These are phyloP conservation scores for Phyllosticta ampelicida DNA, from an alignment of 2,329 filamentous ascomycete species.

Conservation along the genomic window DNA sequence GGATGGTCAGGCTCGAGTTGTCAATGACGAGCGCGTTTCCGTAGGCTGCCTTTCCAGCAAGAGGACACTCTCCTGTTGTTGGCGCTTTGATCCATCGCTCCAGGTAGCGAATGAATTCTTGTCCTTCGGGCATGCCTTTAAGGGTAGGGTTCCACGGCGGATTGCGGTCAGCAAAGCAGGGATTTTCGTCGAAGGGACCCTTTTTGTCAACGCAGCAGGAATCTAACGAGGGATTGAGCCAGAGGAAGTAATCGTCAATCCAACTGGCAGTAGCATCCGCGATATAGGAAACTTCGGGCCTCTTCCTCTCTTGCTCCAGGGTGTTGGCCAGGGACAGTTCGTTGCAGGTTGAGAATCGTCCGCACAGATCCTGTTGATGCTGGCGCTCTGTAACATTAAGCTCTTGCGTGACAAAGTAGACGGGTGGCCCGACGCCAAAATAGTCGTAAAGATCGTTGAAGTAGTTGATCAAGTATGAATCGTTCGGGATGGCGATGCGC, in stretches of 20 bases:
- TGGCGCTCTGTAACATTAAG: constrained; percentile 65
- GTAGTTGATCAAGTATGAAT: constrained; percentile 89
- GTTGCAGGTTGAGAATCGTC: constrained; percentile 81
- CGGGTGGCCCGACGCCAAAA: constrained; percentile 80
- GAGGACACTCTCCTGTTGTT: constrained; percentile 72
- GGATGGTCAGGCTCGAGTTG: constrained; percentile 52
- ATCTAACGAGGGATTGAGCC: constrained; percentile 74
- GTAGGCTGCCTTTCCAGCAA: constrained; percentile 83
- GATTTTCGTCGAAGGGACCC: constrained; percentile 27
- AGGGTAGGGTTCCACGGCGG: constrained; percentile 86
- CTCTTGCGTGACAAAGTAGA: constrained; percentile 85
- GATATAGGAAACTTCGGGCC: constrained; percentile 78
- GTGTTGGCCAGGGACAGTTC: constrained; percentile 76
- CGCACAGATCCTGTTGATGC: constrained; percentile 80
- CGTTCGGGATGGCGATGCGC: constrained; percentile 83
- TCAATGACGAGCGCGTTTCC: constrained; percentile 75
- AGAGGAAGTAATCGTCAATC: constrained; percentile 93
- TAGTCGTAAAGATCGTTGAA: constrained; percentile 95
- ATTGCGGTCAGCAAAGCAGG: constrained; percentile 65
- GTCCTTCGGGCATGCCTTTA: constrained; percentile 79
- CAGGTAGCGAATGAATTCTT: constrained; percentile 83
- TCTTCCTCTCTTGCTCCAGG: constrained; percentile 87
- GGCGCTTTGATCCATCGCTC: constrained; percentile 71
- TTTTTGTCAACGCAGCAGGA: constrained; percentile 60
- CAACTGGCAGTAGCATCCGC: constrained; percentile 82